Percentiles rank a stretch among this genome's conserved stretches.
Conservation (phyloP, 495 filamentous ascomycete genomes). For the Daldinia childiae region DNA sequence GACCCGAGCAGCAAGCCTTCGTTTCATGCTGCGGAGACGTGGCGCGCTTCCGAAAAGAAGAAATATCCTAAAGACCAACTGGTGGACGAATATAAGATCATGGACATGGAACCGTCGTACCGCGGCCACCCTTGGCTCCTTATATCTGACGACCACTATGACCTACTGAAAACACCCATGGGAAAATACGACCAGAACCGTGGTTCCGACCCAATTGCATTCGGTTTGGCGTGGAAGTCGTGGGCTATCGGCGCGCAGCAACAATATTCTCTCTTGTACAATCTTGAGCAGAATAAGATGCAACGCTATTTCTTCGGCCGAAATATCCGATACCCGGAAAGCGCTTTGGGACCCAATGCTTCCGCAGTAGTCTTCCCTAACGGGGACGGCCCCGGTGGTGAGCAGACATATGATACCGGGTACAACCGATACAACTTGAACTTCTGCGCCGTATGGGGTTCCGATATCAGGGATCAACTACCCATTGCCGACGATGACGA, state of each 20-base stretch:
- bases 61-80: conserved; percentile 37
- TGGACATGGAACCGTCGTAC: conserved; percentile 46
- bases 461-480: conserved; percentile 50
- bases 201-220: conserved; percentile 40
- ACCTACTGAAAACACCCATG: conserved; percentile 57
- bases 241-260: conserved; percentile 65
- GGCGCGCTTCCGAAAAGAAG: conserved; percentile 40
- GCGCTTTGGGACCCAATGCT: conserved; percentile 31
- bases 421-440: conserved; percentile 56
- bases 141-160: conserved; percentile 48
- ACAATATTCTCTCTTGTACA: conserved; percentile 64
- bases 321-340: conserved; percentile 37
- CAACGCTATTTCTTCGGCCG: conserved; percentile 60
- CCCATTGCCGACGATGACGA: conserved; percentile 50
- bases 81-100: conserved; percentile 38
- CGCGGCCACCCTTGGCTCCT: conserved; percentile 59
- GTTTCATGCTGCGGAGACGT: conserved; percentile 33
- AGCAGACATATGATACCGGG: conserved; percentile 58
- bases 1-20: conserved; percentile 42
- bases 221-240: conserved; percentile 50
- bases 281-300: conserved; percentile 60
- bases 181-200: conserved; percentile 45
- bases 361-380: conserved; percentile 21
- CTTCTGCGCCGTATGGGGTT: conserved; percentile 61
- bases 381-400: conserved; percentile 38